Conservation (phyloP, 2,329 filamentous ascomycete species). For the Immersiporthe knoxdaviesiana region DNA sequence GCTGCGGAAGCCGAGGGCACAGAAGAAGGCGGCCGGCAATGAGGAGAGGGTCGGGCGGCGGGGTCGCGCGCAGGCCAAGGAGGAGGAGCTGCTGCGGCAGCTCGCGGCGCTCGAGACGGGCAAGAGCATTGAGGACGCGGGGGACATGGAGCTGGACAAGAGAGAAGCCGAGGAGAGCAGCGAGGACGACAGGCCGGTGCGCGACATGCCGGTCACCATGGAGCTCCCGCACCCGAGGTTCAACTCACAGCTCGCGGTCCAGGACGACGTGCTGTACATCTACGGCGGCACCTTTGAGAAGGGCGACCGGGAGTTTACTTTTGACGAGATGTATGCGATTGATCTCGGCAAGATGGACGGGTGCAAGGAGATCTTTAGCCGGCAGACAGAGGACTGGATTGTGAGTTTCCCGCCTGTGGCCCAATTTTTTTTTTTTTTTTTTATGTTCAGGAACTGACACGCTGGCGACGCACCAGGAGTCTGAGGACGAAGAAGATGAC, state of each 20-base stretch:
- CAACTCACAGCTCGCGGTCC: conserved; percentile 87
- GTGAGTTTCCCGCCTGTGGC: conserved; percentile 49
- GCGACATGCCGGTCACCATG: conserved; percentile 69
- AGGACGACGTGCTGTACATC: conserved; percentile 90
- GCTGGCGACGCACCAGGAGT: conserved; percentile 50
- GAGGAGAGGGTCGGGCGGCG: conserved; percentile 64
- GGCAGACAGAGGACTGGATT: conserved; percentile 84
- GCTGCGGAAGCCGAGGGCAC: conserved; percentile 73
- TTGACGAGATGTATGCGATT: conserved; percentile 91
- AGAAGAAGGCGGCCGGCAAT: conserved; percentile 52
- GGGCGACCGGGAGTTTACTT: conserved; percentile 91
- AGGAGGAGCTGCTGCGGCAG: conserved; percentile 87
- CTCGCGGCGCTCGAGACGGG: conserved; percentile 83
- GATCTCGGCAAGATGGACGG: conserved; percentile 95
- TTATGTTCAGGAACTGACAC: background rate
- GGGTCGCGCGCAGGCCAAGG: conserved; percentile 83
- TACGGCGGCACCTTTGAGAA: conserved; percentile 96
- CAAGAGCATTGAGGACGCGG: conserved; percentile 59
- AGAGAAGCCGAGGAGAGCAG: conserved; percentile 48
- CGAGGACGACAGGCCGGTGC: conserved; percentile 57
- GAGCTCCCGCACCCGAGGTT: conserved; percentile 90
- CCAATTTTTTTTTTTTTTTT: background rate
- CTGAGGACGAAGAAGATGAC: conserved; percentile 62
- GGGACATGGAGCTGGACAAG: conserved; percentile 54
- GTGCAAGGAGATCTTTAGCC: conserved; percentile 86